Evolutionary conservation across 2,329 filamentous ascomycete species (phyloP).

Genomic region (Scedosporium aurantiacum): DNA sequence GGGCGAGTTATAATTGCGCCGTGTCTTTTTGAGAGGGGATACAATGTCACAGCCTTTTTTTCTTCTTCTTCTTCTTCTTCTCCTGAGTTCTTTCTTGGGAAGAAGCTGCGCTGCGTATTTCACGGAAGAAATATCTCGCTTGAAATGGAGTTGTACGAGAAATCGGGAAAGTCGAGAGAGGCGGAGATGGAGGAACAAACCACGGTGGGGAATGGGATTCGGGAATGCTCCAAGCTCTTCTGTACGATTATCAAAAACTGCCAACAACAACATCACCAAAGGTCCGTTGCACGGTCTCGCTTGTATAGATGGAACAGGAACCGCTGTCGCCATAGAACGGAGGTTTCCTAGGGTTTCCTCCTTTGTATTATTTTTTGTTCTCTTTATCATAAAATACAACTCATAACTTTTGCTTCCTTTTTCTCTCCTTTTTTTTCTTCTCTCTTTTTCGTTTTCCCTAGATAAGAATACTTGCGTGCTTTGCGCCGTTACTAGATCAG

Average conservation of each 20-base stretch:
- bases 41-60: not conserved
- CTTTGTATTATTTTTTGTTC: not conserved
- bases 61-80: not conserved
- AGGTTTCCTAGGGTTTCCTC: not conserved
- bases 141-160: too few relatives aligned
- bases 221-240: not conserved
- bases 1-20: constrained; percentile 33
- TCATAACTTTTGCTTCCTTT: not conserved
- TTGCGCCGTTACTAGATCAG: too few relatives aligned
- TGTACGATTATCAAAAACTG: constrained; percentile 1
- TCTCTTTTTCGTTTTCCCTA: too few relatives aligned
- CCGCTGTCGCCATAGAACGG: not conserved
- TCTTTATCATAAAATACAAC: not conserved
- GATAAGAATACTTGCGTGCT: too few relatives aligned
- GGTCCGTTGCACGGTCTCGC: not conserved
- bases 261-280: constrained; percentile 8
- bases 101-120: too few relatives aligned
- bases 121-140: too few relatives aligned
- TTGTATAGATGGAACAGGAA: not conserved
- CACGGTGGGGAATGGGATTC: not conserved
- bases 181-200: constrained; percentile 3
- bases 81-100: too few relatives aligned
- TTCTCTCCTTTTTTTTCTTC: too few relatives aligned
- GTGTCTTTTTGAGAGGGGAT: constrained; percentile 1
- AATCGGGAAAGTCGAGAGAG: not conserved